A percentile compares a stretch with the other conserved stretches of the same genome.
These are phyloP conservation scores for Metschnikowia kunwiensis DNA, from an alignment of 805 yeast genomes.

Conservation along the genomic window DNA sequence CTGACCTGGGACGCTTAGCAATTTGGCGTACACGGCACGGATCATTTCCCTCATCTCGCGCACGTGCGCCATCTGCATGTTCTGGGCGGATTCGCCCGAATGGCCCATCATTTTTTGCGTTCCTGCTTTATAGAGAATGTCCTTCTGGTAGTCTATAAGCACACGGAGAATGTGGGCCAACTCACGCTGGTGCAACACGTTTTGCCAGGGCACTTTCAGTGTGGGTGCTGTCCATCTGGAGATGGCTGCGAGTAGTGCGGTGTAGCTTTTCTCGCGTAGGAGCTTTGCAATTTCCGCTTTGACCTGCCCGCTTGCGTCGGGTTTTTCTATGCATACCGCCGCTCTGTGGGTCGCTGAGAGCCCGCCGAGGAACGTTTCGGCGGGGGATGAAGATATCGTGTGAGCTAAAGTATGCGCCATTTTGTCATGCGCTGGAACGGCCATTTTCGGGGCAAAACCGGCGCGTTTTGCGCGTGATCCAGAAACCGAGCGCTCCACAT, in stretches of 20 bases:
- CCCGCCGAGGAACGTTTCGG: not conserved
- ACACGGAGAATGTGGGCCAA: conserved; percentile 13
- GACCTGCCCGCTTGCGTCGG: not conserved
- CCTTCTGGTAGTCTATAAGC: conserved; percentile 14
- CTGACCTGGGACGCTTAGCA: conserved; percentile 8
- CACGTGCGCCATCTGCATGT: conserved; percentile 9
- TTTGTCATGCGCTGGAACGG: not conserved
- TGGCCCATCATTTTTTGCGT: conserved; percentile 4
- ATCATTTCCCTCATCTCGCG: conserved; percentile 14
- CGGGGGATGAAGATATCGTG: not conserved
- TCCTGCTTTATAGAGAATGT: conserved; percentile 11
- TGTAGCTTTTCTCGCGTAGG: conserved; percentile 7
- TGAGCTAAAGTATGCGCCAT: conserved; percentile 1
- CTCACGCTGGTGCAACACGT: conserved; percentile 12
- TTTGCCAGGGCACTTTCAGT: conserved; percentile 11
- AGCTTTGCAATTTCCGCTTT: conserved; percentile 11
- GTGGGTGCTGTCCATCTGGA: conserved; percentile 12
- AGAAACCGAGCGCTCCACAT: not conserved
- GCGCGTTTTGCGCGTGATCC: conserved; percentile 1
- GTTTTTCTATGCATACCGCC: not conserved
- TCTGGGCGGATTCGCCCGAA: not conserved
- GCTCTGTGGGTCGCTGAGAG: not conserved
- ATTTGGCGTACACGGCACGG: conserved; percentile 15
- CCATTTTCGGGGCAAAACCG: not conserved
- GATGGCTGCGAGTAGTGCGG: conserved; percentile 9